Evolutionary conservation across 1,139 yeast genomes (phyloP), one percentile per base, ranked within the genome.

Genomic region (Lodderomyces jiufengensis): DNA sequence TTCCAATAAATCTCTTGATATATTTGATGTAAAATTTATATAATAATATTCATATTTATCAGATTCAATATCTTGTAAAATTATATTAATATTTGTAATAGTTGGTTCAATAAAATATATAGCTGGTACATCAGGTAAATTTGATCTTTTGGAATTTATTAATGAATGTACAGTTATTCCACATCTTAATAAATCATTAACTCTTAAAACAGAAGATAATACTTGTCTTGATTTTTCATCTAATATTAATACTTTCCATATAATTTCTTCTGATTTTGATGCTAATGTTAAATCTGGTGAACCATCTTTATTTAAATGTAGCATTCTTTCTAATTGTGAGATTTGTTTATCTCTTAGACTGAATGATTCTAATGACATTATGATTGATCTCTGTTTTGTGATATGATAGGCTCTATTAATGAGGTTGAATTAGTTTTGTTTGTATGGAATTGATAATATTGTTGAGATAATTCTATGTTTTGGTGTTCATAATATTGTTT

Each of bases 211-310:
- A 7, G 95, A 84, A 1, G 97, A 88, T 12, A 92, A 76, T 32
- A 92, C 82, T 13, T 85, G 84, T 26, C 95, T 84, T 24, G 96
- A 85, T 40, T 82, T 76, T 27, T 70, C 55, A 57, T 92, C 99
- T 49, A 92, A 71, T 7, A 94, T 78, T 40, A 92, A 70, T n/a
- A 86, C 95, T 57, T 94, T 92, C 99, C 98, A 94, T 24, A 83
- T 70, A 39, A 84, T 73, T 44, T 81, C 88, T 48, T 78, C 81
- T 29, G 72, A 73, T 42, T 59, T 61, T n/a, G 69, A 52, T 11
- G 82, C 73, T 23, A 75, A 65, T 3, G 80, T 73, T 36, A 76
- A 57, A 44, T 77, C 80, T 6, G 76, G 59, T 13, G 69, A 44
- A 4, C 77, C 78, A 21, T 73, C 79, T 39, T 76, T 70, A 63